Conservation (phyloP, 495 filamentous ascomycete genomes). For the Tuber brumale region DNA sequence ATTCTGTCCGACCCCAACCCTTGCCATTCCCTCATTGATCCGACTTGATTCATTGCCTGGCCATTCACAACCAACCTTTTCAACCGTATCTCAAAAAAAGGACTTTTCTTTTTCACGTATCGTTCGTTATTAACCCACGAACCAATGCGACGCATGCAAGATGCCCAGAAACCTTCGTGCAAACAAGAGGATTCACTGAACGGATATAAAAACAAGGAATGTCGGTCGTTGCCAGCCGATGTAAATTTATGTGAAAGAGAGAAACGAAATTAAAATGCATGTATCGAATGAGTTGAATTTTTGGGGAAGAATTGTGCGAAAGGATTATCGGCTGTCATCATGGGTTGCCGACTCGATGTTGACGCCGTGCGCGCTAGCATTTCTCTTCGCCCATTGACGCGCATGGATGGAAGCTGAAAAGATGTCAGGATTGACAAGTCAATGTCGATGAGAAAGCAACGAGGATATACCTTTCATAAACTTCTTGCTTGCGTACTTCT, state of each 20-base stretch:
- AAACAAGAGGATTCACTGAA: slow-evolving; percentile 33
- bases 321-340: slow-evolving; percentile 31
- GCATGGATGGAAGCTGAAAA: slow-evolving; percentile 76
- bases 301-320: slow-evolving; percentile 14
- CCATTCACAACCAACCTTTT: slow-evolving; percentile 31
- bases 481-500: slow-evolving; percentile 98
- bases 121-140: slow-evolving; percentile 37
- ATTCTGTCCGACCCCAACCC: slow-evolving; percentile 1
- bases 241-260: slow-evolving; percentile 36
- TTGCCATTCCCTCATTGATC: slow-evolving; percentile 28
- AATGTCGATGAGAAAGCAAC: slow-evolving; percentile 9
- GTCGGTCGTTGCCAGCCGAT: slow-evolving; percentile 39
- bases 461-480: slow-evolving; percentile 76
- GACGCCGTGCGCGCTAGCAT: slow-evolving; percentile 43
- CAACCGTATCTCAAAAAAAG: slow-evolving; percentile 38
- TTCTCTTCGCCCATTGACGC: slow-evolving; percentile 85
- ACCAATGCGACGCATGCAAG: slow-evolving; percentile 34
- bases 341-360: slow-evolving; percentile 30
- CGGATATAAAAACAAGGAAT: slow-evolving; percentile 30
- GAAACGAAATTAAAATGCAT: slow-evolving; percentile 39
- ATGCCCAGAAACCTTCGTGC: slow-evolving; percentile 27
- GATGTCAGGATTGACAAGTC: slow-evolving; percentile 37
- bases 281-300: slow-evolving; percentile 17
- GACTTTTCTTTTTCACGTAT: slow-evolving; percentile 37
- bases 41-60: slow-evolving; percentile 33